Base-by-base conservation (phyloP, 2,329 filamentous ascomycete genomes). In the Sarocladium kiliense region DNA sequence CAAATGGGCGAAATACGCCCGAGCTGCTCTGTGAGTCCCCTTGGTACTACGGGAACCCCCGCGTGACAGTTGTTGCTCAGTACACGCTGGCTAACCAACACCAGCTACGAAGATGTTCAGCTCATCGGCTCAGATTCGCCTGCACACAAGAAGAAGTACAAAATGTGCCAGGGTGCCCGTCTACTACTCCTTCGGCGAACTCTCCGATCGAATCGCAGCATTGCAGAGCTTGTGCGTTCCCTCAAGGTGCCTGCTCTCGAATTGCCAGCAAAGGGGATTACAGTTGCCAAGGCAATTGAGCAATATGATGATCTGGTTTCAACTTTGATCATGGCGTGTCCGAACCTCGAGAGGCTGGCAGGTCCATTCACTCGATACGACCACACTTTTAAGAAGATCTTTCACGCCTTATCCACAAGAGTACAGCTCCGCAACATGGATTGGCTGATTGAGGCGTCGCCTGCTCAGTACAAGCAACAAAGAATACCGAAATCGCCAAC, bases 311-410 rank as follows among this genome's bases (percentile, higher is more conserved):
- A 84, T 59, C 65, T 82, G 2, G 73, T 85, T 1, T 82, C 83
- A 0, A 78, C 83, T 4, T 67, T 87, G 23, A 73, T 87, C 56
- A 84, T 85, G 82, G 78, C 81, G 0, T 87, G 83, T 56, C 84
- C 84, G 2, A 86, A 86, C 59, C 70, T 87, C 11, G 83, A 87
- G 67, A 73, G 75, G 51, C 68, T 87, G 6, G 68, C 75, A 11
- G 82, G 83, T 0, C 78, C 80, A 37, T 74, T 80, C 55, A 74
- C 77, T 2, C 66, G 68, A 3, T 84, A 85, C 63, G 72, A 79
- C 55, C 79, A 84, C 65, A 73, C 75, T 1, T 84, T 80, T 61
- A 79, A 74, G 63, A 76, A 77, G 47, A 70, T 84, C 10, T 77
- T 81, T 56, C 78, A 87, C 57, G 82, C 84, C 0, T 64, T 87